Base-by-base conservation (phyloP, 1,284 basidiomycete species). In the Porogramme epimiltina region DNA sequence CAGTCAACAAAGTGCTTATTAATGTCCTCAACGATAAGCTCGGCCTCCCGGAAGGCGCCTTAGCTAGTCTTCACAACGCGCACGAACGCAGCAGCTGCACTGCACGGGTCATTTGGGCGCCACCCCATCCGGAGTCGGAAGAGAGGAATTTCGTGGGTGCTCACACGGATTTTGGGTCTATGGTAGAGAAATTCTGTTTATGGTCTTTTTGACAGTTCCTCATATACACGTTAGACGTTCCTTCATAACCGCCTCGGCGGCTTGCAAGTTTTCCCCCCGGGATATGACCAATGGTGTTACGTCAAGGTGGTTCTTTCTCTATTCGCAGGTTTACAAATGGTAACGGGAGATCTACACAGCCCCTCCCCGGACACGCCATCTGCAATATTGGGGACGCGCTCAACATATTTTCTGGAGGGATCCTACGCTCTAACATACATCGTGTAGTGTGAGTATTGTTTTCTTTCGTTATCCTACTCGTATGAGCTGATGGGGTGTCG, bases 221-320 rank as follows among this genome's bases (percentile, higher is more conserved):
- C 34, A 6, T 45, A 16, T n/a, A n/a, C n/a, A n/a, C n/a, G n/a
- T n/a, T 24, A 84, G 78, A 80, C 83, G 0, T 81, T 87, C 67
- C 70, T 87, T 40, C 82, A 85, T 64, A 89, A 88, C 62, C 78
- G 78, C 16, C 74, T 88, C 0, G 87, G 87, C 3, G 87, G 87
- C 0, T 69, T 89, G 5, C 87, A 89, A 59, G 85, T 89, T 1
- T 71, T 87, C n/a, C 75, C 77, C 2, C 84, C 85, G 0, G 81
- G 81, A 3, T 67, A 75, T 3, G 74, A 81, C 19, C 65, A 74
- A 19, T 89, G 87, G 87, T 79, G 79, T 58, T 89, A 87, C 55
- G 74, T 89, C 52, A 79, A 80, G 73, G 83, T 82, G 45, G 10
- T 58, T 13, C 10, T 10, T 4, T 25, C 13, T 19, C 45, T 28